phyloP scores from a whole-genome alignment of 148 eudicot species.

The Pharnaceum exiguum region DNA sequence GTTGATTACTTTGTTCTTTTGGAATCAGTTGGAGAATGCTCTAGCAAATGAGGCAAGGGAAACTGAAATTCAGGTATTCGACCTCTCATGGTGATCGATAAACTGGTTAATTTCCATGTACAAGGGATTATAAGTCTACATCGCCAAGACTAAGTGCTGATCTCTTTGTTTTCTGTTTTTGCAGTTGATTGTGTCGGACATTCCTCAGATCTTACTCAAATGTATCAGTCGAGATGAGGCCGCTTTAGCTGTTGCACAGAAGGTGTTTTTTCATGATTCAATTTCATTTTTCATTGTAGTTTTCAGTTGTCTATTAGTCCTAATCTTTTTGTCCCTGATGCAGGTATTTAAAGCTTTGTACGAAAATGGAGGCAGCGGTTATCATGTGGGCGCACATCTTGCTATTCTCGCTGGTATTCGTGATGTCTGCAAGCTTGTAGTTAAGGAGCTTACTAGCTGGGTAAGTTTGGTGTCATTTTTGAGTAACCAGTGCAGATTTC shows the following conservation, averaged over 20 bases:
- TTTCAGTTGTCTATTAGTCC: not conserved
- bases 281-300: not conserved
- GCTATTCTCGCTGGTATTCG: conserved; percentile 76
- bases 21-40: conserved; percentile 65
- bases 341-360: conserved; percentile 85
- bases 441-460: conserved; percentile 92
- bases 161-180: conserved; percentile 3
- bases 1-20: not conserved
- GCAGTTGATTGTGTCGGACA: conserved; percentile 39
- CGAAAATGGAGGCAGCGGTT: conserved; percentile 66
- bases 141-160: conserved; percentile 31
- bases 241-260: conserved; percentile 89
- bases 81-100: not conserved
- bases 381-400: conserved; percentile 73
- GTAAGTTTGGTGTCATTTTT: conserved; percentile 34
- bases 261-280: conserved; percentile 35
- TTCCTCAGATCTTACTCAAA: conserved; percentile 68
- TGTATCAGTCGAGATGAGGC: conserved; percentile 90
- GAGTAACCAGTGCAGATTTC: no score
- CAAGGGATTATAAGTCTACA: not conserved
- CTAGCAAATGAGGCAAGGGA: conserved; percentile 54
- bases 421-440: conserved; percentile 92
- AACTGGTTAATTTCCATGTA: not conserved
- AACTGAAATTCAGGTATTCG: conserved; percentile 74
- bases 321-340: not conserved